Conservation (phyloP, 2,329 filamentous ascomycete genomes). For the Fusarium xyrophilum region DNA sequence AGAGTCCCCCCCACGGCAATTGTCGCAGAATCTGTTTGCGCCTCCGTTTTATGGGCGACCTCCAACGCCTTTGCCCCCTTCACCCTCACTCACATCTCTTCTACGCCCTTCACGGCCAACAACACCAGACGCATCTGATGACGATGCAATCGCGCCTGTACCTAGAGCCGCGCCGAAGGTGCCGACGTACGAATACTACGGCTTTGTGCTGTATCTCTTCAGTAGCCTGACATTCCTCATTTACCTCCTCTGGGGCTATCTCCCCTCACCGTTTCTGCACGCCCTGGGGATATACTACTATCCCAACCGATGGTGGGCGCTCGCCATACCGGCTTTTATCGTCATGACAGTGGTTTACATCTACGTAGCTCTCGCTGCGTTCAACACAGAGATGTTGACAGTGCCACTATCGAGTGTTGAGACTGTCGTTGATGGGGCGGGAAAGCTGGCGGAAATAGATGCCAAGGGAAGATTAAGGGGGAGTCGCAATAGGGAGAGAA, state of each 20-base stretch:
- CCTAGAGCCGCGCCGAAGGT: conserved; percentile 90
- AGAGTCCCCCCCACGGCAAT: conserved; percentile 52
- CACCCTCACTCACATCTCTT: conserved; percentile 89
- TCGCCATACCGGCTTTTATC: conserved; percentile 88
- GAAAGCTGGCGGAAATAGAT: conserved; percentile 84
- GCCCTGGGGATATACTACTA: conserved; percentile 96
- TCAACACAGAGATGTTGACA: conserved; percentile 90
- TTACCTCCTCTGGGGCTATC: conserved; percentile 82
- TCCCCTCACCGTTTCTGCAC: conserved; percentile 90
- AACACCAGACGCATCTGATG: conserved; percentile 89
- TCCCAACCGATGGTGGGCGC: conserved; percentile 95
- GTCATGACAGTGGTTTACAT: conserved; percentile 91
- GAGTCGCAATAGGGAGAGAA: conserved; percentile 47
- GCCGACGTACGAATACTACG: conserved; percentile 99
- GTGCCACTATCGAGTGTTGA: conserved; percentile 80
- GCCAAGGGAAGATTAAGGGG: conserved; percentile 63
- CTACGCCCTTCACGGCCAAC: conserved; percentile 90
- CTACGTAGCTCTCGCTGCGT: conserved; percentile 88
- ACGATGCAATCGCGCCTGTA: conserved; percentile 83
- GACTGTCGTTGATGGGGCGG: conserved; percentile 90
- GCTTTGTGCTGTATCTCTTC: conserved; percentile 94
- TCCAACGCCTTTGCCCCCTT: conserved; percentile 92
- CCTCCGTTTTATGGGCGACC: conserved; percentile 97
- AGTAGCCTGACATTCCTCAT: conserved; percentile 80
- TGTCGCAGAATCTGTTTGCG: conserved; percentile 64